Conservation (phyloP, 257 asterid species). For the Solanum pennellii region DNA sequence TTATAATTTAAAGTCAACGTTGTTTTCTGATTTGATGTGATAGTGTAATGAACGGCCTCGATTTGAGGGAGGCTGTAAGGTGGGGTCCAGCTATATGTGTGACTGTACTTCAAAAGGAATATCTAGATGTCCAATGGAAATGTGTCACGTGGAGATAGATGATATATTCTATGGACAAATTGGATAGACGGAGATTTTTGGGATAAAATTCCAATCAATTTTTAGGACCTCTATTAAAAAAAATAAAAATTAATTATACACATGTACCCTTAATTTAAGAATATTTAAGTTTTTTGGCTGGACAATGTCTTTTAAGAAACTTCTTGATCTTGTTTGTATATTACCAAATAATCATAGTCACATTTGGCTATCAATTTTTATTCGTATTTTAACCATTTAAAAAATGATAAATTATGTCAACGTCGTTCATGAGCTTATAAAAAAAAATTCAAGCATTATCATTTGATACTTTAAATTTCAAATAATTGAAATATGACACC, state of each 20-base stretch:
- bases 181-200: not conserved
- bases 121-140: not conserved
- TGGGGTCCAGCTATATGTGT: not conserved
- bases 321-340: not conserved
- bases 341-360: not conserved
- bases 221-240: not conserved
- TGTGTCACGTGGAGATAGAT: slow-evolving; percentile 15
- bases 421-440: not conserved
- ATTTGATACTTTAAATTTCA: not conserved
- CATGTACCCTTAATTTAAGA: not conserved
- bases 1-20: not conserved
- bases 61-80: not conserved
- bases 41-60: not conserved
- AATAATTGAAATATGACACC: not conserved
- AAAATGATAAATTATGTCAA: not conserved
- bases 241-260: too few relatives aligned
- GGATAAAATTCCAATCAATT: not conserved
- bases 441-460: not conserved
- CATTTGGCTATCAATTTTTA: not conserved
- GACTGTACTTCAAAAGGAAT: not conserved
- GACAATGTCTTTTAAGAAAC: not conserved
- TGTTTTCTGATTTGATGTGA: not conserved
- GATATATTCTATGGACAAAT: not conserved
- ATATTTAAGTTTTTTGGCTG: not conserved
- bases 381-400: not conserved